Evolutionary conservation across 2,329 filamentous ascomycete genomes (phyloP).

Genomic region (Apiospora pterosperma): DNA sequence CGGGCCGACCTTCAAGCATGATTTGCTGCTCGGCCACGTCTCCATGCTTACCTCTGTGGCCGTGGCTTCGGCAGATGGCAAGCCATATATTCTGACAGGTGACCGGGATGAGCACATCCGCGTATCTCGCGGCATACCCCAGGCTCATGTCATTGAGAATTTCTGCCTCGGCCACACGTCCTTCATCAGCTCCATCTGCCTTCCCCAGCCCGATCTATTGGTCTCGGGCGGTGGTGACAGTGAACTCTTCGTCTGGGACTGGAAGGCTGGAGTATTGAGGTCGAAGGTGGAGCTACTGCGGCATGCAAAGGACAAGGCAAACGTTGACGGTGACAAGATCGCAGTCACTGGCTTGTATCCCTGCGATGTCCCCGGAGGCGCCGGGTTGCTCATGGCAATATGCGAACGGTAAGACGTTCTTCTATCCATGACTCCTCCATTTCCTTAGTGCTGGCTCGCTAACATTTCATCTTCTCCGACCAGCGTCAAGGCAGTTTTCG

Average conservation of each 20-base stretch:
- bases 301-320: conserved; percentile 30
- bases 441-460: background rate
- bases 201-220: conserved; percentile 62
- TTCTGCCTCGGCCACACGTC: conserved; percentile 87
- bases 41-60: conserved; percentile 84
- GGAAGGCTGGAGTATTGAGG: conserved; percentile 56
- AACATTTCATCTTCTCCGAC: background rate
- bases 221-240: conserved; percentile 86
- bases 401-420: conserved; percentile 41
- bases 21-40: conserved; percentile 85
- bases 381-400: conserved; percentile 33
- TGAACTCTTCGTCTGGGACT: conserved; percentile 78
- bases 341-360: conserved; percentile 44
- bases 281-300: conserved; percentile 51
- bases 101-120: conserved; percentile 75
- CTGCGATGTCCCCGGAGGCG: conserved; percentile 22
- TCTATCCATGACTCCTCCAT: conserved; percentile 5
- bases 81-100: conserved; percentile 51
- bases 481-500: conserved; percentile 61
- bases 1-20: conserved; percentile 63
- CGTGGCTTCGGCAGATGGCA: conserved; percentile 41
- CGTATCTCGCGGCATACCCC: conserved; percentile 74
- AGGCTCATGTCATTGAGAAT: conserved; percentile 82
- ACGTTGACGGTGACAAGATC: conserved; percentile 36
- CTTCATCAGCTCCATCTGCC: conserved; percentile 75